Base-by-base conservation (phyloP, 1,284 basidiomycete species). In the Salmacisia buchloeana region DNA sequence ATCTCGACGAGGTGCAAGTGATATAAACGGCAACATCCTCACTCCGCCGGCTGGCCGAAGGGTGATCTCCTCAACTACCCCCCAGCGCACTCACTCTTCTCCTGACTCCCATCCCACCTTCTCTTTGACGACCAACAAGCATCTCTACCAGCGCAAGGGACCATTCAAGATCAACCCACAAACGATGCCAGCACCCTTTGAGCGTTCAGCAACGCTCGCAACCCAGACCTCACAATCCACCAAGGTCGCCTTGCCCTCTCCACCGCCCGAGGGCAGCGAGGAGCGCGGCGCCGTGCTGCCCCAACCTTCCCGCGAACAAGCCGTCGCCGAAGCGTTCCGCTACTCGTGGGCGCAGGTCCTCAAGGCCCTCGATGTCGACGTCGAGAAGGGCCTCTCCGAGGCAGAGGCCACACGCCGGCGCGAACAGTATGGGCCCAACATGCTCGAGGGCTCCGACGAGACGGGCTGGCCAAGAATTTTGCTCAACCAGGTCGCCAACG, bases 401-500 rank as follows among this genome's bases (percentile, higher is more conserved):
- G 31, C 21, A 0, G 64, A 69, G 36, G 60, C 57, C 15, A 62
- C 59, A 27, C 27, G 36, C 6, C 36, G 64, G 25, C 34, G 21
- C 13, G 59, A 63, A 25, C 59, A 72, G 56, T 78, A 74, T 52
- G 77, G 77, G 13, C 54, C 65, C 12, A 79, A 79, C 65, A 65
- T 73, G 63, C 73, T 79, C 41, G 70, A 77, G 23, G 74, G 73
- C 43, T 69, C 69, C 31, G 74, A 75, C 29, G 73, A 73, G 27
- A 70, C 77, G 49, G 71, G 69, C 56, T 64, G 70, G 45, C 60
- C 65, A 41, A 67, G 66, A 31, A 79, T 79, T 34, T 58, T 76
- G 27, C 61, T 77, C 23, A 70, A 73, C 52, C 77, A 79, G 63
- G 64, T 79, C 3, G 76, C 76, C n/a, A 79, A 79, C 45, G 76